Evolutionary conservation across 176 grass and related monocot species (phyloP).

Genomic region (Tillandsia fasciculata): DNA sequence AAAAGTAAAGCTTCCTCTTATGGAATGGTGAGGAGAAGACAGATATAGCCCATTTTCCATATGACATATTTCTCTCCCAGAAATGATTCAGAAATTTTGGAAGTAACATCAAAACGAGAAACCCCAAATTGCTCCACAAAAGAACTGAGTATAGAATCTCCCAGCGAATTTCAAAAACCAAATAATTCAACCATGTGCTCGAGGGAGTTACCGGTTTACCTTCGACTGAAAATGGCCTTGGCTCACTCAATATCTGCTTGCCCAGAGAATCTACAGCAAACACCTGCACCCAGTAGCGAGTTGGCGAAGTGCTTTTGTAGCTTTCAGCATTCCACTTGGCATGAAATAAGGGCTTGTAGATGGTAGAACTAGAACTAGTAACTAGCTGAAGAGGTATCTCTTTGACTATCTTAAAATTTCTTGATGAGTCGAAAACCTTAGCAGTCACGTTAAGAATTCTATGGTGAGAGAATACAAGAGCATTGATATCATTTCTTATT

Average conservation of each 20-base stretch:
- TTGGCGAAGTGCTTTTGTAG: constrained; percentile 54
- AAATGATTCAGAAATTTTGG: constrained; percentile 47
- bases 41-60: constrained; percentile 37
- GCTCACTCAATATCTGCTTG: constrained; percentile 38
- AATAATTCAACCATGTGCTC: constrained; percentile 33
- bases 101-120: constrained; percentile 32
- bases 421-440: constrained; percentile 66
- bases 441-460: constrained; percentile 60
- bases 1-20: constrained; percentile 32
- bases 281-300: constrained; percentile 70
- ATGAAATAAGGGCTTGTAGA: constrained; percentile 52
- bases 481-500: constrained; percentile 81
- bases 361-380: constrained; percentile 10
- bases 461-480: constrained; percentile 61
- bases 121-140: constrained; percentile 52
- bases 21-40: constrained; percentile 28
- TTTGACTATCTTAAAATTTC: constrained; percentile 65
- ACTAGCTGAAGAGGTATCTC: constrained; percentile 57
- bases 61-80: constrained; percentile 29
- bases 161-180: constrained; percentile 76
- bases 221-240: constrained; percentile 64
- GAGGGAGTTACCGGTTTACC: constrained; percentile 31
- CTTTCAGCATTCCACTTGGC: constrained; percentile 84
- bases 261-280: constrained; percentile 49
- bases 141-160: constrained; percentile 61